Base-by-base conservation (phyloP, 805 yeast genomes). In the Metschnikowia lochheadii region DNA sequence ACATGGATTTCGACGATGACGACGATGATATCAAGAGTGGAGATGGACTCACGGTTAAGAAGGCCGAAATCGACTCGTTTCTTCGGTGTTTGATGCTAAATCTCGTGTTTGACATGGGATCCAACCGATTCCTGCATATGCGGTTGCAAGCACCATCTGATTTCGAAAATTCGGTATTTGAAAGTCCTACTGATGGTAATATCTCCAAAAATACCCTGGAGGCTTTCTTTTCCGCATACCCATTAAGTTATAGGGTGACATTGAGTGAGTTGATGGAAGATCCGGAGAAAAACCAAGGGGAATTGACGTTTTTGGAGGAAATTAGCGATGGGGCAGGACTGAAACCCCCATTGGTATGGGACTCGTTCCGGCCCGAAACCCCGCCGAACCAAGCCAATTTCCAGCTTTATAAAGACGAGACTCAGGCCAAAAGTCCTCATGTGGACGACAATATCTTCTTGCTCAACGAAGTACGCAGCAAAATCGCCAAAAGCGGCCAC, bases 71-170 rank as follows among this genome's bases (percentile, higher is more conserved):
- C 38, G 66, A 68, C 40, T 72, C 66, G 36, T 65, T 70, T 31
- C 59, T 73, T 32, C 66, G 62, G 31, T 73, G 67, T 63, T 68
- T 78, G 33, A 73, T 70, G 18, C 75, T 78, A 3, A 72, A 72
- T 46, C 64, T 72, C 39, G 62, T 72, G 5, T 73, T 66, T 53
- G 76, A 71, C 49, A 51, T 62, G 44, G 76, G 75, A 0, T 56
- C 64, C 40, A 60, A 59, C 21, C 41, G 57, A 13, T 47, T 57
- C 31, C 58, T 55, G 20, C 48, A 46, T 10, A 38, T 60, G 7
- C 53, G 51, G 26, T 46, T 62, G 33, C 51, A 44, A 7, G 44
- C 51, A 13, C 61, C 60, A 1, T 53, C 40, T 1, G 32, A 46
- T n/a, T 47, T 48, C 26, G 6, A 39, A 2, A 55, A 55, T 6